Base-by-base conservation (phyloP, 2,329 filamentous ascomycete species). In the Pyrenochaeta sp. region DNA sequence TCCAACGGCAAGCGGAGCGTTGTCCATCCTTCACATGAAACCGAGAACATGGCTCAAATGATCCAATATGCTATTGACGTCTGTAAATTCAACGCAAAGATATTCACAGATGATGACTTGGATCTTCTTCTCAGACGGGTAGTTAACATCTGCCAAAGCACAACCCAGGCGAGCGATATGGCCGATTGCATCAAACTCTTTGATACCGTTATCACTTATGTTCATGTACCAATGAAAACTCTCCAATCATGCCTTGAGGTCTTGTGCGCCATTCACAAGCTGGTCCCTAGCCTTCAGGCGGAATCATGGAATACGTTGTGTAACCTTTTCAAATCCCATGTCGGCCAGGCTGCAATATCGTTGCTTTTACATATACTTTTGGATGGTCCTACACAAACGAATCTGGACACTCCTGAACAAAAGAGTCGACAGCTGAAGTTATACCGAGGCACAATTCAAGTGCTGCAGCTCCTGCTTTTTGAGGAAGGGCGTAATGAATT, bases 61-160 rank as follows among this genome's bases (percentile, higher is more conserved):
- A 91, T 92, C 66, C 75, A 79, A 11, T 90, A 87, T 60, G 81
- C 89, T 48, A 82, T 83, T 51, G 86, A 90, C 57, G 81, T 91
- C 48, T 86, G 90, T 77, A 91, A 90, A 69, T 92, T 90, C 79
- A 91, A 88, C 69, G 89, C 87, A 71, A 89, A 87, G 61, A 82
- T 86, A 29, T 86, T 89, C 20, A 83, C 83, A 58, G 87, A 90
- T 58, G 75, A 81, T 29, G 84, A 88, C 40, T 80, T 90, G 17
- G 82, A 82, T 45, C 78, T 79, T 3, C 75, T 92, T 47, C 84
- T 93, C 51, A 81, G 85, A 51, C 82, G 82, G 11, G 76, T 90
- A 7, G 79, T 91, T 40, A 75, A 80, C 47, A 90, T 92, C 40
- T 91, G 89, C 74, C 83, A 86, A 72, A 85, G 83, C 61, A 92